These are phyloP conservation scores for Cocos nucifera DNA, from an alignment of 176 grass and related monocot genomes.

Conservation along the genomic window DNA sequence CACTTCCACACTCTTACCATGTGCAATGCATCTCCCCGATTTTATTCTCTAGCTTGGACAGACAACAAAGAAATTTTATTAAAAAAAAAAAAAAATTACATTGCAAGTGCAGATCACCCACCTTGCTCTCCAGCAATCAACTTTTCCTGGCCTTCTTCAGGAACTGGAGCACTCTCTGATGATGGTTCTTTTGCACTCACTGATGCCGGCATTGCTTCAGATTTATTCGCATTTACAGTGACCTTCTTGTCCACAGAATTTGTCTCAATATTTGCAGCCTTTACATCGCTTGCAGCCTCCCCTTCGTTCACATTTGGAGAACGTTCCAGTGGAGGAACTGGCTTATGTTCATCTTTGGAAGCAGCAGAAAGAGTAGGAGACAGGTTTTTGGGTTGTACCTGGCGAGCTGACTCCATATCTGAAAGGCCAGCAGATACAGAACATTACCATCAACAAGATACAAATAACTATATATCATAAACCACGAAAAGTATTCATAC, in stretches of 20 bases:
- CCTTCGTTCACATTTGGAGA: constrained; percentile 32
- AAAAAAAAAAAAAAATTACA: constrained; percentile 23
- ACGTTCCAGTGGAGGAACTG: constrained; percentile 37
- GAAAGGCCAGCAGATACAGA: constrained; percentile 15
- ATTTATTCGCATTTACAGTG: constrained; percentile 25
- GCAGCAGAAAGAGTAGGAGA: constrained; percentile 75
- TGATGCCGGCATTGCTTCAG: constrained; percentile 47
- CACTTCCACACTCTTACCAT: too few species aligned
- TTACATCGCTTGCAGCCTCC: constrained; percentile 41
- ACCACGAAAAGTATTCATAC: constrained; percentile 27
- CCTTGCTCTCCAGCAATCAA: constrained; percentile 55
- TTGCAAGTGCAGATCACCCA: constrained; percentile 23
- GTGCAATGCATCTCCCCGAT: too few species aligned
- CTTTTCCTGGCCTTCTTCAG: constrained; percentile 58
- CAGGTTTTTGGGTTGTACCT: constrained; percentile 44
- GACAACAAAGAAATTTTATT: too few species aligned
- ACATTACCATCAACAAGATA: constrained; percentile 12
- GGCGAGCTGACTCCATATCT: constrained; percentile 82
- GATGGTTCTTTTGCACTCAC: constrained; percentile 37
- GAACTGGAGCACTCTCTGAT: constrained; percentile 34
- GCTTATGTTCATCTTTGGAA: constrained; percentile 74
- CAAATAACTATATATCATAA: constrained; percentile 9
- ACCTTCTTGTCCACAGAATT: constrained; percentile 47
- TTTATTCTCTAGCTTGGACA: too few species aligned
- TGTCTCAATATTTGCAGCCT: constrained; percentile 32